These are phyloP conservation scores for Xylaria polymorpha DNA, from an alignment of 2,329 filamentous ascomycete genomes.

Conservation along the genomic window DNA sequence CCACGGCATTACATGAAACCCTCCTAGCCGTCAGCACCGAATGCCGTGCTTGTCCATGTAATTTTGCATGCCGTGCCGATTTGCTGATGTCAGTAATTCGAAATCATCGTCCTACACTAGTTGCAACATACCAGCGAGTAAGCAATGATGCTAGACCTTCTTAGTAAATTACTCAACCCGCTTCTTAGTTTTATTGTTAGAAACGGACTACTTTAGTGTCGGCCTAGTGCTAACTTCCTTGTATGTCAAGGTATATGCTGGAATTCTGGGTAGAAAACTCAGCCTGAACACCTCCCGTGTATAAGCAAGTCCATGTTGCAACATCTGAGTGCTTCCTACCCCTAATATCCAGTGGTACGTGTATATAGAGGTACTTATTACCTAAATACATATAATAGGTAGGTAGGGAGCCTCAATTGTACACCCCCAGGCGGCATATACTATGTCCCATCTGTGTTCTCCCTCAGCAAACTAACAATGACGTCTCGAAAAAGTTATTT, in stretches of 20 bases:
- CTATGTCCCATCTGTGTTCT: background rate
- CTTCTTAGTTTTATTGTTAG: background rate
- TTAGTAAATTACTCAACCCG: constrained; percentile 6
- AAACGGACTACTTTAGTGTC: background rate
- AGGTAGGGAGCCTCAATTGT: background rate
- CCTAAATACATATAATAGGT: background rate
- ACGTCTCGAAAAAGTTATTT: background rate
- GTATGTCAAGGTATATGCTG: background rate
- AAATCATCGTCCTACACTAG: constrained; percentile 4
- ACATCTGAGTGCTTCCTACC: background rate
- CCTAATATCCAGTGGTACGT: background rate
- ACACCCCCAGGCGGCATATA: background rate
- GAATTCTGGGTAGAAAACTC: background rate
- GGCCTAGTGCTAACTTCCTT: background rate
- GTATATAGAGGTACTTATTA: background rate
- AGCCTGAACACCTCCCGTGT: background rate
- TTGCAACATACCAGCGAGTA: constrained; percentile 5
- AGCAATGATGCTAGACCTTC: constrained; percentile 1
- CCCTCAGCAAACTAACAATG: background rate
- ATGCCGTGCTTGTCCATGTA: constrained; percentile 17
- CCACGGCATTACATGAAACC: constrained; percentile 15
- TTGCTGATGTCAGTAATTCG: constrained; percentile 5
- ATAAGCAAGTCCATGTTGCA: too few relatives aligned
- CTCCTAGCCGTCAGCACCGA: constrained; percentile 19
- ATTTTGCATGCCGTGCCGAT: constrained; percentile 10